Conservation (phyloP, 2,329 filamentous ascomycete species). For the Microthyrium microscopicum region DNA sequence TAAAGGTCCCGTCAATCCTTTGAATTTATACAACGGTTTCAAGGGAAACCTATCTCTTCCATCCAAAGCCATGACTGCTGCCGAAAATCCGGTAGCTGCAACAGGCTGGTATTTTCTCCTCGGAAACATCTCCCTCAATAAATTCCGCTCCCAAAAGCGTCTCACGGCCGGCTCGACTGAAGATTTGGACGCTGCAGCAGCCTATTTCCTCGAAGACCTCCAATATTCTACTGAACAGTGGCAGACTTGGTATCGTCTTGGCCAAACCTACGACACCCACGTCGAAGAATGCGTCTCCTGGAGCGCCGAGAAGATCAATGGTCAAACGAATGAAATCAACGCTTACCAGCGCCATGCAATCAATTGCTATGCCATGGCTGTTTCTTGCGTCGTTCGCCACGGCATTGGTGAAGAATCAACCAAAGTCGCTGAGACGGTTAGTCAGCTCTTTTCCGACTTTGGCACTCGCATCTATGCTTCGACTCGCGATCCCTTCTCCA, state of each 20-base stretch:
- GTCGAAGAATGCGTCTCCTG: conserved; percentile 57
- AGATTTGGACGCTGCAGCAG: conserved; percentile 66
- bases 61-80: conserved; percentile 35
- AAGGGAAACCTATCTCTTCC: conserved; percentile 41
- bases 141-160: conserved; percentile 66
- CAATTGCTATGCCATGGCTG: conserved; percentile 49
- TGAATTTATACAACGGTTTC: conserved; percentile 64
- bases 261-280: conserved; percentile 75
- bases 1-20: conserved; percentile 67
- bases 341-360: not conserved
- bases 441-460: conserved; percentile 55
- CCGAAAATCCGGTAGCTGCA: conserved; percentile 52
- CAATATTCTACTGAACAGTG: conserved; percentile 69
- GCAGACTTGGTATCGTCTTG: conserved; percentile 83
- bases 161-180: conserved; percentile 65
- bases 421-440: conserved; percentile 46
- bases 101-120: conserved; percentile 88
- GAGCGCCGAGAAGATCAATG: not conserved
- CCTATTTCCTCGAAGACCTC: conserved; percentile 64
- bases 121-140: conserved; percentile 74
- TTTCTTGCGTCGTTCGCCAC: conserved; percentile 41
- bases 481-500: conserved; percentile 48
- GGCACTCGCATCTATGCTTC: conserved; percentile 52
- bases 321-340: conserved; percentile 1
- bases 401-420: conserved; percentile 36